A percentile compares a stretch with the other conserved stretches of the same genome.
These are phyloP conservation scores for Favolaschia claudopus DNA, from an alignment of 768 basidiomycete genomes.

Conservation along the genomic window DNA sequence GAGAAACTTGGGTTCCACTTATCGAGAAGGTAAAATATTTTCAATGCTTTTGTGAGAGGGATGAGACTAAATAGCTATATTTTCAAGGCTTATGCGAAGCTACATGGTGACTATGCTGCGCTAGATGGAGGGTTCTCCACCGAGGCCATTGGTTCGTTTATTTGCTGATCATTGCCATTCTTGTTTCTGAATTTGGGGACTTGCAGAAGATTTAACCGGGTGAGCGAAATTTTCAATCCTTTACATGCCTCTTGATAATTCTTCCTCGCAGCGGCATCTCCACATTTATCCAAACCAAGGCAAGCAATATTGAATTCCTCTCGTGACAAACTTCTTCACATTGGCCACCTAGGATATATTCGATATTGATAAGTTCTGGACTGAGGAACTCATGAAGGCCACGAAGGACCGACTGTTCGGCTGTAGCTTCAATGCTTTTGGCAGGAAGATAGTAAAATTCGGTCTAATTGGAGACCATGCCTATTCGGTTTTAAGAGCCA, in stretches of 20 bases:
- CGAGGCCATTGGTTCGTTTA: constrained; percentile 47
- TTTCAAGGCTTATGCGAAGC: background rate
- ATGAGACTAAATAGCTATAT: no score
- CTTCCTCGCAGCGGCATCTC: constrained; percentile 31
- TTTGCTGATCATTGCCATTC: background rate
- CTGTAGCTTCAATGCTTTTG: constrained; percentile 49
- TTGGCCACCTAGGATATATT: constrained; percentile 50
- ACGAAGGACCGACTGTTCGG: constrained; percentile 59
- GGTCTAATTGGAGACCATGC: constrained; percentile 53
- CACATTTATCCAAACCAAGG: constrained; percentile 36
- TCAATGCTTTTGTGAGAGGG: no score
- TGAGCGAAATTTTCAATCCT: constrained; percentile 27
- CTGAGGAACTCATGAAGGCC: constrained; percentile 53
- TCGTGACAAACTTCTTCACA: background rate
- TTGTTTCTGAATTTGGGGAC: background rate
- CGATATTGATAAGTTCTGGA: constrained; percentile 57
- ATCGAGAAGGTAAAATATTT: constrained; percentile 70
- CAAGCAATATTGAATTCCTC: constrained; percentile 2
- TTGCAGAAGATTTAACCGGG: constrained; percentile 70
- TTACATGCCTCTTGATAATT: background rate
- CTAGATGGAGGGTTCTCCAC: constrained; percentile 50
- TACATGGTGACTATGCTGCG: constrained; percentile 47
- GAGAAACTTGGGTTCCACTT: constrained; percentile 65
- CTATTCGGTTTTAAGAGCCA: constrained; percentile 58
- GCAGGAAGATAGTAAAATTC: constrained; percentile 37